These are phyloP conservation scores for Eucalyptus pauciflora DNA, from an alignment of 345 rosid species.

Conservation along the genomic window DNA sequence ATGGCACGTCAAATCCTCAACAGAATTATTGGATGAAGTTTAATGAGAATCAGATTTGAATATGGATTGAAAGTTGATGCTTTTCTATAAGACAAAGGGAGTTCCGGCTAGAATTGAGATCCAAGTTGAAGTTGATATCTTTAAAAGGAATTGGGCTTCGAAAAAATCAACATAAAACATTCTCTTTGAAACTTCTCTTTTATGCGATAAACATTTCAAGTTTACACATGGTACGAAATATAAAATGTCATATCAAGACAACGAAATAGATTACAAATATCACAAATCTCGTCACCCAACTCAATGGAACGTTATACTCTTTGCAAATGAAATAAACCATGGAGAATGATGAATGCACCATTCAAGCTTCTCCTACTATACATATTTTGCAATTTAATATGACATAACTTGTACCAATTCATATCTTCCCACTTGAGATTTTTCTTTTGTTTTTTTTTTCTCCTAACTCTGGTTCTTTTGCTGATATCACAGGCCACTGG, in stretches of 20 bases:
- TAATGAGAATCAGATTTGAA: not conserved
- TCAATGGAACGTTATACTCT: not conserved
- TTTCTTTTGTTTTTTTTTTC: not conserved
- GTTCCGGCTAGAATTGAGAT: fast-evolving
- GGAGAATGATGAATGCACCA: not conserved
- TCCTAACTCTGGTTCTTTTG: not conserved
- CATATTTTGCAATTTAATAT: not conserved
- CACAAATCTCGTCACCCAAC: not conserved
- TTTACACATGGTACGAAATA: not conserved
- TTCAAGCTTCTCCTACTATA: not conserved
- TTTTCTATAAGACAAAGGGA: not conserved
- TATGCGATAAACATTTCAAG: not conserved
- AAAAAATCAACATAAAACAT: not conserved
- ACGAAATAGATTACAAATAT: not conserved
- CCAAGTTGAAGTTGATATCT: not conserved
- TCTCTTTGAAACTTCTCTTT: not conserved
- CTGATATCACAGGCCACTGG: not conserved
- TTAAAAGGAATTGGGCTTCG: fast-evolving
- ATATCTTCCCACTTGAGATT: not conserved
- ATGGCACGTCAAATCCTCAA: not conserved
- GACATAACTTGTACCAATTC: not conserved
- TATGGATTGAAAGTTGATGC: not conserved
- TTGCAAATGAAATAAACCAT: not conserved
- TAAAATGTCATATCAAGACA: not conserved
- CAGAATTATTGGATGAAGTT: not conserved